Evolutionary conservation across 164 flowering plant genomes (phyloP).

Genomic region (Nelumbo lutea): DNA sequence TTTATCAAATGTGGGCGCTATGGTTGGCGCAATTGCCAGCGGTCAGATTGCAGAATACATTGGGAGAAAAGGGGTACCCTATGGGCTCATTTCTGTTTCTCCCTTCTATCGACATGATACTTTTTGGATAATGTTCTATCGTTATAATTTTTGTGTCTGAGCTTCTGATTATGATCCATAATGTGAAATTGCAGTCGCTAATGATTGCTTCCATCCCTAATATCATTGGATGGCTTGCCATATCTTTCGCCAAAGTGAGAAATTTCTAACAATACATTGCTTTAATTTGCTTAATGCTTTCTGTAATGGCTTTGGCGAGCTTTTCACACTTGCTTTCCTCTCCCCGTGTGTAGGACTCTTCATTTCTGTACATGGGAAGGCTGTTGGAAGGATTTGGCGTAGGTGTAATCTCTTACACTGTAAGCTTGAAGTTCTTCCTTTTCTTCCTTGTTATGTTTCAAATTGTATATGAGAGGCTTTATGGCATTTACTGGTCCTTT

Average conservation of each 20-base stretch:
- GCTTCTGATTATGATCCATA: neutral
- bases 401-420: slow-evolving; percentile 61
- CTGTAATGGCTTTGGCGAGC: neutral
- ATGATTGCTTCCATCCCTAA: slow-evolving; percentile 75
- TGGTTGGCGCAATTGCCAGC: slow-evolving; percentile 73
- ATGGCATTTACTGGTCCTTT: neutral
- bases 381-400: slow-evolving; percentile 71
- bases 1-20: slow-evolving; percentile 66
- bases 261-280: neutral
- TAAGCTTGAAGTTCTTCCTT: slow-evolving; percentile 11
- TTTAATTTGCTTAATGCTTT: neutral
- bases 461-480: neutral
- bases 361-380: slow-evolving; percentile 62
- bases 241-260: slow-evolving; percentile 61
- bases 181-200: slow-evolving; percentile 38
- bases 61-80: slow-evolving; percentile 64
- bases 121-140: too few relatives aligned
- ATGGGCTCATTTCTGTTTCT: neutral
- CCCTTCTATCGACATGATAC: neutral
- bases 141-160: neutral
- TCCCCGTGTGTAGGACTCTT: slow-evolving; percentile 34
- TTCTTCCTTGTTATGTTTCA: neutral
- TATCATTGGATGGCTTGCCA: slow-evolving; percentile 65
- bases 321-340: neutral
- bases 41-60: slow-evolving; percentile 72